Conservation (phyloP, 352 stramenopile species). For the Pythium chondricola region DNA sequence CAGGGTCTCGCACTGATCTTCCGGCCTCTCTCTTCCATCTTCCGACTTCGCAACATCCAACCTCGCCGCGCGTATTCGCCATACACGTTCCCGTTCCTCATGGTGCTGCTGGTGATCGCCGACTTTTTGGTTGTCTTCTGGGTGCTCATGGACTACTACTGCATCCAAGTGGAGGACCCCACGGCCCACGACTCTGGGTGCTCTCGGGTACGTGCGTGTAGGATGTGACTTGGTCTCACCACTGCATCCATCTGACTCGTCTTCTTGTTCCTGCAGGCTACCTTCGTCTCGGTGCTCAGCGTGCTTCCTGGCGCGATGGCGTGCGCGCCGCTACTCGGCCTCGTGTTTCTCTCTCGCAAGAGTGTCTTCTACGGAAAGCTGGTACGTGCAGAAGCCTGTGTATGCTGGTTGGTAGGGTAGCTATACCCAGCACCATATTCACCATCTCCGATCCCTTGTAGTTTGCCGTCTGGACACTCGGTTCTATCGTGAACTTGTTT, state of each 20-base stretch:
- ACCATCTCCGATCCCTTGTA: no score
- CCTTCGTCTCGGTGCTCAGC: slow-evolving; percentile 51
- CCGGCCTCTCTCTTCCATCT: slow-evolving; percentile 51
- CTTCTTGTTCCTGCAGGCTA: slow-evolving; percentile 24
- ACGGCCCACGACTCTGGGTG: slow-evolving; percentile 64
- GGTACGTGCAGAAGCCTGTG: slow-evolving; percentile 28
- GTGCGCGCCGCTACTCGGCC: slow-evolving; percentile 54
- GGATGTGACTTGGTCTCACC: background rate
- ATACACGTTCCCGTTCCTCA: slow-evolving; percentile 36
- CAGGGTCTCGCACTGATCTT: slow-evolving; percentile 24
- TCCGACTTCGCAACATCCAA: slow-evolving; percentile 48
- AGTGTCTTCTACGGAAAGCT: slow-evolving; percentile 74
- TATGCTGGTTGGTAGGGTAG: no score
- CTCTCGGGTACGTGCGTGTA: slow-evolving; percentile 59
- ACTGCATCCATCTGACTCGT: background rate
- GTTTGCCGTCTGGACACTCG: slow-evolving; percentile 63
- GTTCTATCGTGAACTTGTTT: slow-evolving; percentile 63
- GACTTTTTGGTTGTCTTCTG: slow-evolving; percentile 66
- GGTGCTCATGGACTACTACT: slow-evolving; percentile 83
- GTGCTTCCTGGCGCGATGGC: slow-evolving; percentile 56
- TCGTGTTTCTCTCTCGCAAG: slow-evolving; percentile 65
- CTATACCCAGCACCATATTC: no score
- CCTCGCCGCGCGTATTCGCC: slow-evolving; percentile 6
- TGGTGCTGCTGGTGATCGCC: slow-evolving; percentile 60
- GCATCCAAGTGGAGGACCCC: slow-evolving; percentile 78